These are phyloP conservation scores for Aspergillus sergii DNA, from an alignment of 2,329 filamentous ascomycete genomes.

Conservation along the genomic window DNA sequence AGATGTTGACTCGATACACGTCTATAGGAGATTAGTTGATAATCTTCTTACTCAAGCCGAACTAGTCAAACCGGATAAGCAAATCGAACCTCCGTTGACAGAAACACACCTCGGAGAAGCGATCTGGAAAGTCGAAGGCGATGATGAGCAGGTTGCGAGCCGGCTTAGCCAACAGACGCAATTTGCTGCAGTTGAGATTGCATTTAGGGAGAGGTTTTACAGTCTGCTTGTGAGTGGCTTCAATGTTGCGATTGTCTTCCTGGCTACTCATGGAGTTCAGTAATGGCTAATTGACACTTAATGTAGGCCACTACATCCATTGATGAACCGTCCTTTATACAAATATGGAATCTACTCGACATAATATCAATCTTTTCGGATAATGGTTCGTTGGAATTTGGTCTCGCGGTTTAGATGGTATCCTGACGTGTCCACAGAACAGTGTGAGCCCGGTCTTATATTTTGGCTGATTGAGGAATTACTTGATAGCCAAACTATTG, in stretches of 20 bases:
- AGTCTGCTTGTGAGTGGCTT: conserved; percentile 67
- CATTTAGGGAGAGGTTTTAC: conserved; percentile 79
- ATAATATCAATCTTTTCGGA: conserved; percentile 88
- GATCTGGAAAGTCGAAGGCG: conserved; percentile 42
- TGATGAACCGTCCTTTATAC: conserved; percentile 74
- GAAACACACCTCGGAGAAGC: conserved; percentile 60
- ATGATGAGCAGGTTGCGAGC: conserved; percentile 23
- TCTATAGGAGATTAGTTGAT: conserved; percentile 58
- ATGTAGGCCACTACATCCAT: conserved; percentile 72
- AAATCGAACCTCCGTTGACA: conserved; percentile 74
- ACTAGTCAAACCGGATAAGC: conserved; percentile 58
- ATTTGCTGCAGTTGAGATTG: conserved; percentile 77
- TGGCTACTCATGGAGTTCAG: not conserved
- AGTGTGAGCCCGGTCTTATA: conserved; percentile 75
- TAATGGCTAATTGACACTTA: conserved; percentile 16
- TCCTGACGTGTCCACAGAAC: conserved; percentile 40
- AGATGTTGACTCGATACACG: conserved; percentile 37
- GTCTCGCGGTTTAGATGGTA: conserved; percentile 1
- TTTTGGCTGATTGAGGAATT: conserved; percentile 94
- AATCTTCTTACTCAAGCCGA: conserved; percentile 63
- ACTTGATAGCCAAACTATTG: conserved; percentile 91
- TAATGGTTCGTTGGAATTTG: conserved; percentile 59
- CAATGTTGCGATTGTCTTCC: not conserved
- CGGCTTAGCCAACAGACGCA: conserved; percentile 56
- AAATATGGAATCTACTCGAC: conserved; percentile 92